Base-by-base conservation (phyloP, 2,329 filamentous ascomycete genomes). In the Cladosporium velox region DNA sequence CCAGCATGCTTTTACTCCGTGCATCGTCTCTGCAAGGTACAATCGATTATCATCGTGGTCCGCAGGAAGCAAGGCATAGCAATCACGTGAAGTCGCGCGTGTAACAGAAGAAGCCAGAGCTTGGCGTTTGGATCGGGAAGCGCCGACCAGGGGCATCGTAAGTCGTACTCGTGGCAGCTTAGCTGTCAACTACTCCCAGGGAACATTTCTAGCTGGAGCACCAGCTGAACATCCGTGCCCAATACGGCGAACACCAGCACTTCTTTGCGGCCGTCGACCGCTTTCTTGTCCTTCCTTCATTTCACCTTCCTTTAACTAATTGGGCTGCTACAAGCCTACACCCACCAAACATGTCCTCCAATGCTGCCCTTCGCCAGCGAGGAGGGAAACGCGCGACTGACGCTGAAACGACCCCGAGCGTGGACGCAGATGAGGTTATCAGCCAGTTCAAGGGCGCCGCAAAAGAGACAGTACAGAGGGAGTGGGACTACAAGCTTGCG, bases 401-500 rank as follows among this genome's bases (percentile, higher is more conserved):
- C 52, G 59, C 54, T 47, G 69, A 72, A 58, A 41, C 67, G 14
- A 63, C 67, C 5, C 49, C 58, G 18, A 15, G 67, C 55, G 73
- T 73, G 59, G 72, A 68, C 59, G 76, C 79, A 61, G 73, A 77
- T 49, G 77, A 77, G 30, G 78, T 77, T 74, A 79, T 80, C 68
- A 72, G 75, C 44, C 74, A 75, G 26, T 71, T 77, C 28, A 80
- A 79, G 71, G 75, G 74, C 51, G 65, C 63, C 52, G 67, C 66
- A 38, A 73, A 76, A 67, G 70, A 72, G 60, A 69, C 70, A n/a
- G 71, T 70, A 24, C 71, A 70, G 52, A 74, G 67, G 8, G 91
- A 96, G 79, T 89, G 87, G 84, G 91, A 96, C 74, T 96, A 97
- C 84, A 89, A 90, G 84, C 79, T 95, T 70, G 91, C 88, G 68